Evolutionary conservation across 2,329 filamentous ascomycete genomes (phyloP).

Genomic region (Fusarium bactridioides): DNA sequence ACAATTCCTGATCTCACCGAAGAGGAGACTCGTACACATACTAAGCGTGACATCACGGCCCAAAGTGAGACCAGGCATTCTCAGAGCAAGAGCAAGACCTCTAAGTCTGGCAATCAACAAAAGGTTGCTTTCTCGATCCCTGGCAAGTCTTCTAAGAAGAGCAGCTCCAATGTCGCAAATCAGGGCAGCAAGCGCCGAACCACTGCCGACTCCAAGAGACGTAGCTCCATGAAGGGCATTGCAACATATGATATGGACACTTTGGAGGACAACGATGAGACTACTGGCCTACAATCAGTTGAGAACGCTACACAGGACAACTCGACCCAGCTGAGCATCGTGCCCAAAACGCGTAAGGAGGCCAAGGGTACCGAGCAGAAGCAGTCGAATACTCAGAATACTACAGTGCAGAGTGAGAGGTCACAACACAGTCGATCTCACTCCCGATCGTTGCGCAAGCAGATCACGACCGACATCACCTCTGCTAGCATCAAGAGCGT

Average conservation of each 20-base stretch:
- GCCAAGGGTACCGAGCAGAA: slow-evolving; percentile 27
- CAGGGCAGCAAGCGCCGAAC: slow-evolving; percentile 54
- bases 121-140: slow-evolving; percentile 55
- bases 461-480: slow-evolving; percentile 36
- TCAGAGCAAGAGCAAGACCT: slow-evolving; percentile 40
- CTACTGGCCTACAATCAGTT: slow-evolving; percentile 46
- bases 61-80: slow-evolving; percentile 43
- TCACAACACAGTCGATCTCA: slow-evolving; percentile 38
- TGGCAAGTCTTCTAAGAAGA: slow-evolving; percentile 44
- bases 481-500: slow-evolving; percentile 35
- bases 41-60: slow-evolving; percentile 42
- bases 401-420: slow-evolving; percentile 38
- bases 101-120: slow-evolving; percentile 41
- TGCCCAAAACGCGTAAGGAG: slow-evolving; percentile 36
- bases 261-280: slow-evolving; percentile 47
- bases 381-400: slow-evolving; percentile 28
- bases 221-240: slow-evolving; percentile 32
- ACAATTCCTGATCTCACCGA: slow-evolving; percentile 43
- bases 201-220: slow-evolving; percentile 34
- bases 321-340: slow-evolving; percentile 45
- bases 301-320: slow-evolving; percentile 48
- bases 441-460: slow-evolving; percentile 40
- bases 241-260: slow-evolving; percentile 37
- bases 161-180: slow-evolving; percentile 48
- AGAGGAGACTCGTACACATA: slow-evolving; percentile 39